phyloP scores from a whole-genome alignment of 208 protist species.

The Crithidia mellificae region DNA sequence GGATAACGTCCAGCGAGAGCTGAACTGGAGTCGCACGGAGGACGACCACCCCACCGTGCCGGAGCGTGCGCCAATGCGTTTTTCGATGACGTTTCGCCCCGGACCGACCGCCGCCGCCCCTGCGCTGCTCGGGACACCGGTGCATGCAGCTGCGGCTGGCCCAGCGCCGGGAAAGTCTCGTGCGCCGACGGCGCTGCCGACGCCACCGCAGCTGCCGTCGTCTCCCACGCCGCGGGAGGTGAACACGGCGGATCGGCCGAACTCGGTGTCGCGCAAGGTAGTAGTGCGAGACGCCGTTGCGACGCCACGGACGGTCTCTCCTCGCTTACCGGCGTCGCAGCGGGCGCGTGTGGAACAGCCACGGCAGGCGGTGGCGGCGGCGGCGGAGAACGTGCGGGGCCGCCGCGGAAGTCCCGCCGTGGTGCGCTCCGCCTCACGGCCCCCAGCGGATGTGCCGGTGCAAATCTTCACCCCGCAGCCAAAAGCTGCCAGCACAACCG shows the following conservation, averaged over 20 bases:
- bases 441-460: conserved; percentile 15
- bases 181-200: neutral
- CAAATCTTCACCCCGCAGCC: conserved; percentile 2
- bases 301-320: conserved; percentile 20
- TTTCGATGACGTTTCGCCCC: conserved; percentile 35
- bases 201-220: neutral
- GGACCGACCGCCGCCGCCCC: conserved; percentile 4
- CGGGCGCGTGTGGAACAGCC: conserved; percentile 2
- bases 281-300: conserved; percentile 6
- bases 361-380: neutral
- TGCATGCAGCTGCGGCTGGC: neutral
- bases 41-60: conserved; percentile 10
- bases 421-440: neutral
- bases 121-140: no score
- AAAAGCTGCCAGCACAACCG: neutral
- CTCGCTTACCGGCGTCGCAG: conserved; percentile 17
- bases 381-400: neutral
- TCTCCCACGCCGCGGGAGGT: conserved; percentile 36
- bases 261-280: conserved; percentile 5
- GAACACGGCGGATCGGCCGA: conserved; percentile 30
- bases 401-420: neutral
- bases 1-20: conserved; percentile 26
- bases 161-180: neutral
- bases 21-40: conserved; percentile 28
- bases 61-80: conserved; percentile 41